Evolutionary conservation across 1,284 basidiomycete genomes (phyloP), one percentile per base, ranked within the genome.

Genomic region (Boletus albobrunnescens): DNA sequence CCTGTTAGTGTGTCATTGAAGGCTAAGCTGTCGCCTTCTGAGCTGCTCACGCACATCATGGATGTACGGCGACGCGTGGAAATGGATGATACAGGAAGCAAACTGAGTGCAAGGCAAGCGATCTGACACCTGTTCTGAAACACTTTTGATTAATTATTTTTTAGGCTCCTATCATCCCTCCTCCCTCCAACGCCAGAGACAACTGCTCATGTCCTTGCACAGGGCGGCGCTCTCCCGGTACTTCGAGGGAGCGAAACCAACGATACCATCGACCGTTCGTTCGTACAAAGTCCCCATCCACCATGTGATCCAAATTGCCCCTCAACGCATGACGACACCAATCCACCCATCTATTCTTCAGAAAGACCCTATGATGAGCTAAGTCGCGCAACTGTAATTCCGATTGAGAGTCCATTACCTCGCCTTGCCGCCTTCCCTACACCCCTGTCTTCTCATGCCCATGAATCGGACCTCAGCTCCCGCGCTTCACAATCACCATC

Each of bases 61-160:
- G 82, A 90, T 50, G 83, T 92, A 20, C 77, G 91, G 14, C 70
- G 81, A 37, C 71, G 82, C 13, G 81, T 94, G 4, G 91, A 93
- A 56, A 75, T 75, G 47, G 84, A 88, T 56, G 70, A 79, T 22
- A 81, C 80, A 0, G 82, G 80, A 52, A 82, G 82, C 13, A 50
- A 51, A 27, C 11, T 49, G 78, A 81, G 60, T 32, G 33, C 48
- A 45, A 67, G 63, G 61, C 22, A 45, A 39, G 49, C 43, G 2
- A 26, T 32, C 19, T 20, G 8, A 1, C 10, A 17, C 8, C 6
- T 12, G 17, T 36, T 39, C 10, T 14, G 16, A 38, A n/a, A 5
- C 1, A 0, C 1, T 22, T 23, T 20, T 37, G 11, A 41, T 28
- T 16, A 8, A 32, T 17, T 14, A 9, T 30, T 38, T 14, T 23